These are phyloP conservation scores for Stellera chamaejasme DNA, from an alignment of 345 rosid genomes.

Conservation along the genomic window DNA sequence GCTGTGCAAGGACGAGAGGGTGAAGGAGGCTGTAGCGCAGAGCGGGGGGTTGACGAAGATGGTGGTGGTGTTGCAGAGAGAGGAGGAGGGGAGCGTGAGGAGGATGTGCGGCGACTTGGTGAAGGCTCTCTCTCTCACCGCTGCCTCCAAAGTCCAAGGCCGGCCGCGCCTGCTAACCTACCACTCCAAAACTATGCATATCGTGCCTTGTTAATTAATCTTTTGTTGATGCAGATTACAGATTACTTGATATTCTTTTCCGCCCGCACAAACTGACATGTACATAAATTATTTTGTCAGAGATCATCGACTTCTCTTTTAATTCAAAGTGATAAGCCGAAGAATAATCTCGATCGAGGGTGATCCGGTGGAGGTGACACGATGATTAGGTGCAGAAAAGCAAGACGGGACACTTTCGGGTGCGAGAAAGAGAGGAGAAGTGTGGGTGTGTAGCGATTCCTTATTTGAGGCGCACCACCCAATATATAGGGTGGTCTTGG, in stretches of 20 bases:
- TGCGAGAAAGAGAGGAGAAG: too few relatives aligned
- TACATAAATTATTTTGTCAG: neutral
- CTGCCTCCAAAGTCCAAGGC: conserved; percentile 23
- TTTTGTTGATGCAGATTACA: neutral
- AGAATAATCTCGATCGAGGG: too few relatives aligned
- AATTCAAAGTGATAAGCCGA: too few relatives aligned
- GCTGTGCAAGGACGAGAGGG: conserved; percentile 46
- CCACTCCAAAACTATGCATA: conserved; percentile 78
- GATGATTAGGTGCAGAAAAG: too few relatives aligned
- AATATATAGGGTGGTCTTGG: too few relatives aligned
- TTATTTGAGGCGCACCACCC: too few relatives aligned
- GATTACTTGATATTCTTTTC: neutral
- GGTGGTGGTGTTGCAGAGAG: conserved; percentile 74
- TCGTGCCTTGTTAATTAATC: conserved; percentile 59
- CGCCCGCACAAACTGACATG: neutral
- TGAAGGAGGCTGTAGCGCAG: conserved; percentile 51
- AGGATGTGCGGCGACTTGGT: conserved; percentile 66
- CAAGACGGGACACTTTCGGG: too few relatives aligned
- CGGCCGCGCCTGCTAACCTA: conserved; percentile 41
- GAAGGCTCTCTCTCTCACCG: conserved; percentile 35
- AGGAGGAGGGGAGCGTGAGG: conserved; percentile 52
- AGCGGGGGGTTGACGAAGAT: conserved; percentile 65
- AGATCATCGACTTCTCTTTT: too few relatives aligned
- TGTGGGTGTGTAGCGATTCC: too few relatives aligned
- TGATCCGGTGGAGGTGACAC: too few relatives aligned